Base-by-base conservation (phyloP, 2,329 filamentous ascomycete genomes). In the Lecanoromycetidae sp. region DNA sequence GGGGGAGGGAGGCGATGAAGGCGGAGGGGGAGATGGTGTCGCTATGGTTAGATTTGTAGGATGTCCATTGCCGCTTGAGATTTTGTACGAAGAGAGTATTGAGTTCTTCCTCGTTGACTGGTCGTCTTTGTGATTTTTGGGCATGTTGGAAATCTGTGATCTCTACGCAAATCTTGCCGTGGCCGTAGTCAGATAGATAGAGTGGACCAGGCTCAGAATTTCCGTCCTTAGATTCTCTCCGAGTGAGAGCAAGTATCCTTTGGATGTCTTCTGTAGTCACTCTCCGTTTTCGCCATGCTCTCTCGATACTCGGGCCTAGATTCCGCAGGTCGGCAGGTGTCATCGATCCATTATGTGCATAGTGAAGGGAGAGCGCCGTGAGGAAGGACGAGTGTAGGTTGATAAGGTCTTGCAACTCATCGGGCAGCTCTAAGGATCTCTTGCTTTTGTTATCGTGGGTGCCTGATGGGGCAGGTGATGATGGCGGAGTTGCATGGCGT, bases 221-320 rank as follows among this genome's bases (percentile, higher is more conserved):
- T 13, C 30, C 30, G 9, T 33, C 40, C 22, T 42, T 6, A 4
- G n/a, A 27, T 40, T 32, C 29, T 17, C 50, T 19, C 10, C 68
- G 66, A 56, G 80, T 71, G n/a, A 87, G 65, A 40, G 80, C 82
- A 19, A 88, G 63, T 52, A 80, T 75, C 51, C 76, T 71, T 52
- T 77, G 77, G 39, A 87, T 67, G 56, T 88, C 83, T 33, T 78
- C 75, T 0, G 75, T 64, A 0, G 71, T 74, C 13, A 87, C 80
- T 48, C 71, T 71, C 26, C 82, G 73, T 65, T 83, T 86, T 50
- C 82, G 80, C 83, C 83, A 88, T 30, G 80, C 68, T 53, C 77
- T 74, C 10, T 81, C 76, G 33, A 85, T 69, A 48, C 78, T 72
- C 8, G 77, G 77, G 27, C 75, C 71, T 29, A 87, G 69, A 25